phyloP scores from a whole-genome alignment of 495 filamentous ascomycete species.

The Aspergillus bertholletiae region DNA sequence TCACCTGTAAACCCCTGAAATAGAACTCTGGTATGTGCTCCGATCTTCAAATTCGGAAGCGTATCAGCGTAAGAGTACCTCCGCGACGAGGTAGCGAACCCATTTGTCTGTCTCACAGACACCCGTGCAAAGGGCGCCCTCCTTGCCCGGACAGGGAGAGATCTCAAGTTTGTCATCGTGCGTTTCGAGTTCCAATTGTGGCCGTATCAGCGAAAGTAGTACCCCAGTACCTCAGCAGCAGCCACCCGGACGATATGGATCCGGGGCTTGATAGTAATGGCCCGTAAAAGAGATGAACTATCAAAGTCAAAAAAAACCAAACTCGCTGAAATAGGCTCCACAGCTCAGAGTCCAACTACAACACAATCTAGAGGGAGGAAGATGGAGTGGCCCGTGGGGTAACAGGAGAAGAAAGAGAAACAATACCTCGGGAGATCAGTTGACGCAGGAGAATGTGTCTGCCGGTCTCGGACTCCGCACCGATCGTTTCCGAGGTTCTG shows the following conservation, averaged over 20 bases:
- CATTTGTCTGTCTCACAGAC: slow-evolving; percentile 11
- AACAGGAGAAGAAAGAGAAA: background rate
- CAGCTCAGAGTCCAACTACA: too few species aligned
- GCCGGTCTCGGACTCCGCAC: slow-evolving; percentile 14
- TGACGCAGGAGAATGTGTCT: background rate
- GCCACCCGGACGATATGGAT: too few species aligned
- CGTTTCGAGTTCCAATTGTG: background rate
- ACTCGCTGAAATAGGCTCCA: too few species aligned
- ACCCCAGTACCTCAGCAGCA: too few species aligned
- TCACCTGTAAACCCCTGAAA: slow-evolving; percentile 87
- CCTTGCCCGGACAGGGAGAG: slow-evolving; percentile 14
- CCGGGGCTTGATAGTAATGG: too few species aligned
- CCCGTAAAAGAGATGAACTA: too few species aligned
- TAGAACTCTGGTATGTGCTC: slow-evolving; percentile 72
- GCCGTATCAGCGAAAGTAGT: background rate
- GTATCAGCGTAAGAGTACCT: slow-evolving; percentile 56
- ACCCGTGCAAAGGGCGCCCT: slow-evolving; percentile 1
- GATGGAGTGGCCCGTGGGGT: background rate
- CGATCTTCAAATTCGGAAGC: slow-evolving; percentile 72
- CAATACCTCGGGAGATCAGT: slow-evolving; percentile 8
- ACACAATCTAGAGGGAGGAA: too few species aligned
- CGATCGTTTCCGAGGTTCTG: slow-evolving; percentile 10
- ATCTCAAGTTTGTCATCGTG: slow-evolving; percentile 13
- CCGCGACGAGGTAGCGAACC: slow-evolving; percentile 41
- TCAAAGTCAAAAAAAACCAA: too few species aligned